Percentiles rank a stretch among this genome's conserved stretches.
Evolutionary conservation across 495 filamentous ascomycete genomes (phyloP).

Genomic region (Xylaria palmicola): DNA sequence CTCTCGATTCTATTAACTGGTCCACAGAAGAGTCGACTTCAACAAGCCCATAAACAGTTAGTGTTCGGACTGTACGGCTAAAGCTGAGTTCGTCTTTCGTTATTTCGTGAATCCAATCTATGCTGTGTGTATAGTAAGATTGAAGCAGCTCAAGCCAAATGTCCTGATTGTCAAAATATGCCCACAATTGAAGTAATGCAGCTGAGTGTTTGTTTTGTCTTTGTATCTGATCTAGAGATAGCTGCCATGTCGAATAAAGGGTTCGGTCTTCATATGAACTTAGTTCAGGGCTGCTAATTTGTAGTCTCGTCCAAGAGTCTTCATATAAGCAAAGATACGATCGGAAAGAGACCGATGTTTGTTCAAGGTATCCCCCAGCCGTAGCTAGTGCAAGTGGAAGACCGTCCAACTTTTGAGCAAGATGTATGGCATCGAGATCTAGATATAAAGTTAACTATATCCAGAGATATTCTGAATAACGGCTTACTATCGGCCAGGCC

Average conservation of each 20-base stretch:
- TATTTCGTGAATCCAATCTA: not conserved
- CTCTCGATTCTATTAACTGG: not conserved
- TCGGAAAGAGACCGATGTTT: not conserved
- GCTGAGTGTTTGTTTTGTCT: slow-evolving; percentile 25
- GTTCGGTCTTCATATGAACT: slow-evolving; percentile 19
- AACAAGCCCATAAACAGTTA: not conserved
- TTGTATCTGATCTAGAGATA: slow-evolving; percentile 43
- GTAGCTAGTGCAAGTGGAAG: slow-evolving; percentile 1
- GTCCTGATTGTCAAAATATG: not conserved
- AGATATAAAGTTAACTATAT: not conserved
- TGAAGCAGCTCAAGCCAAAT: not conserved
- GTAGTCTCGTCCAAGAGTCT: not conserved
- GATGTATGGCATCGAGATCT: not conserved
- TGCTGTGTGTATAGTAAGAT: not conserved
- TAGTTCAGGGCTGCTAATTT: not conserved
- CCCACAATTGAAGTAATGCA: not conserved
- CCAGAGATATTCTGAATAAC: not conserved
- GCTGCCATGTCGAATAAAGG: slow-evolving; percentile 45
- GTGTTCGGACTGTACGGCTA: not conserved
- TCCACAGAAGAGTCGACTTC: not conserved
- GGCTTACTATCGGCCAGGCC: not conserved
- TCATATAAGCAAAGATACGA: not conserved
- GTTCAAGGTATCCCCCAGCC: not conserved
- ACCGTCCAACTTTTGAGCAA: not conserved
- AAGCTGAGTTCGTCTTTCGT: not conserved